Evolutionary conservation across 83 land plant species (phyloP).

Genomic region (Diphasiastrum complanatum): DNA sequence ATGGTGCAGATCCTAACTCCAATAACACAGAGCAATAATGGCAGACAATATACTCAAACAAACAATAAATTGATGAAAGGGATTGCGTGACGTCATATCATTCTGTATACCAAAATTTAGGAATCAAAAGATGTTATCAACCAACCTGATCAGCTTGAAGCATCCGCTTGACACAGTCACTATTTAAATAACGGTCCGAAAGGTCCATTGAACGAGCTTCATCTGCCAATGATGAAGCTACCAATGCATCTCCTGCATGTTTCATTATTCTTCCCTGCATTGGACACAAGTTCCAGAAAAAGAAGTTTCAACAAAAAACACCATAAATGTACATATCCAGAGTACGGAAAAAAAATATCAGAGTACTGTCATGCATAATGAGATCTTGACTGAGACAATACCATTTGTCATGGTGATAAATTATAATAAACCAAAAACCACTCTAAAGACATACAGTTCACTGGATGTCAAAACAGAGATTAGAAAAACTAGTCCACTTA

Average conservation of each 20-base stretch:
- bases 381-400: too few relatives aligned
- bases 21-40: too few relatives aligned
- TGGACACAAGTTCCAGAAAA: neutral
- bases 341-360: neutral
- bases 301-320: neutral
- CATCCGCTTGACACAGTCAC: constrained; percentile 98
- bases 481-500: too few relatives aligned
- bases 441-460: too few relatives aligned
- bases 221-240: constrained; percentile 90
- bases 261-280: constrained; percentile 82
- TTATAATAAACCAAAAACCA: too few relatives aligned
- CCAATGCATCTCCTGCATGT: constrained; percentile 82
- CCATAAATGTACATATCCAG: neutral
- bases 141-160: constrained; percentile 98
- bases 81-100: neutral
- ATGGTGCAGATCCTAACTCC: too few relatives aligned
- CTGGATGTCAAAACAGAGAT: too few relatives aligned
- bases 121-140: neutral
- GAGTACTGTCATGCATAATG: too few relatives aligned
- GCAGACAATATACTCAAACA: too few relatives aligned
- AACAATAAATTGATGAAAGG: neutral
- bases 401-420: too few relatives aligned
- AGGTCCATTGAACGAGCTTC: constrained; percentile 98
- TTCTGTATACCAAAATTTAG: neutral
- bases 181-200: constrained; percentile 88